Base-by-base conservation (phyloP, 2,329 filamentous ascomycete genomes). In the Zymoseptoria pseudotritici region DNA sequence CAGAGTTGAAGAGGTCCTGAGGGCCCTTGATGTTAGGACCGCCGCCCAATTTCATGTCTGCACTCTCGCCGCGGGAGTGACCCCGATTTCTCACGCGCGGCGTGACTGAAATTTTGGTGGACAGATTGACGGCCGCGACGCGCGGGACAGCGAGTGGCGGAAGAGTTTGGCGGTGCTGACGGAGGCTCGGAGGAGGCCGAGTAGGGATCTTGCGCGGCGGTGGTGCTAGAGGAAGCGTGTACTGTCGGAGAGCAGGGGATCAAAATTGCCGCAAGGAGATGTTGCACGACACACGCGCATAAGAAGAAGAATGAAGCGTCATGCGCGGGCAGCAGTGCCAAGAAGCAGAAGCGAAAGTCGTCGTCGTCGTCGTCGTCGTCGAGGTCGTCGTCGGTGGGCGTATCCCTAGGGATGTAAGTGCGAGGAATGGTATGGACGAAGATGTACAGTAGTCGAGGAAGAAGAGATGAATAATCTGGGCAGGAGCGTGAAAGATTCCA, bases 1-100 rank as follows among this genome's bases (percentile, higher is more conserved):
- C 60, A 31, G 61, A 58, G 36, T 62, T 55, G 51, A 59, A 58
- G 58, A 63, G 65, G 7, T 65, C 65, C 53, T 61, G 60, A 46
- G 36, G 36, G 36, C 36, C 36, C 13, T 46, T 46, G 52, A 50
- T 29, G 42, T 52, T 58, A 20, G 62, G 60, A 31, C 54, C 65
- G 52, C 22, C 52, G 22, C 52, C 52, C 52, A 53, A n/a, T 26
- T 53, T 53, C 52, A 53, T 53, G 52, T 53, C 36, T 46, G 36
- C 36, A 46, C 36, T 46, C 17, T 46, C 52, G 52, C 52, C 52
- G 52, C 29, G n/a, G 20, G 52, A 53, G 22, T 17, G 22, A 22
- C 52, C 22, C 22, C 11, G 22, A 19, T 29, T 24, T 29, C 22
- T n/a, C 52, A 53, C n/a, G 20, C 52, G 52, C 52, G 22, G 52